Conservation (phyloP, 2,329 filamentous ascomycete genomes). For the Ophiostoma perfectum region DNA sequence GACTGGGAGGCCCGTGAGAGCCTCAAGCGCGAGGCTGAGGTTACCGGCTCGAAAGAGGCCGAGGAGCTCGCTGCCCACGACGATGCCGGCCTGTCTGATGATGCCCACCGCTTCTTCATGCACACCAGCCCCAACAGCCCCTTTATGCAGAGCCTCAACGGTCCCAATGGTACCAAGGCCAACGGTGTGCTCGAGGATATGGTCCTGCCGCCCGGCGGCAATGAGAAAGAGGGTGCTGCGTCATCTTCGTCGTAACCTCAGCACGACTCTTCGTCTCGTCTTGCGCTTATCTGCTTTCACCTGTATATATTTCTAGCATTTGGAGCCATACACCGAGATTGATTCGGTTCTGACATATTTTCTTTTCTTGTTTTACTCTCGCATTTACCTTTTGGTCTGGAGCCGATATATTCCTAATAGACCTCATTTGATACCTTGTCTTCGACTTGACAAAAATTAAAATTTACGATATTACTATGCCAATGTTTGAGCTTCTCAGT, state of each 20-base stretch:
- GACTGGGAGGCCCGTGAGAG: constrained; percentile 55
- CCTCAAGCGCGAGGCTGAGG: constrained; percentile 45
- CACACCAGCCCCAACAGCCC: constrained; percentile 30
- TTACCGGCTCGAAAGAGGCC: constrained; percentile 33
- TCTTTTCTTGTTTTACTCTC: background rate
- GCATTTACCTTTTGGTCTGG: background rate
- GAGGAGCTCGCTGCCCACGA: constrained; percentile 38
- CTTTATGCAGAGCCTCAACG: constrained; percentile 15
- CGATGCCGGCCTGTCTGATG: constrained; percentile 47
- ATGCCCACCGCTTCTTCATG: constrained; percentile 53
- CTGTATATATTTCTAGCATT: constrained; percentile 9
- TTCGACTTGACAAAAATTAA: background rate
- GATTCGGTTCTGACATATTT: too few relatives aligned
- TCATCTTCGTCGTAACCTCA: constrained; percentile 3
- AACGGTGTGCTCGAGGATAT: constrained; percentile 22
- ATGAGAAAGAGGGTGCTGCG: constrained; percentile 13
- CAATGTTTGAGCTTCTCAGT: background rate
- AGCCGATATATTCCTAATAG: background rate
- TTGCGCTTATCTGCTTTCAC: background rate
- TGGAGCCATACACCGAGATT: background rate
- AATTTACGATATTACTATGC: background rate
- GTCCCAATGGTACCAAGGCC: constrained; percentile 19
- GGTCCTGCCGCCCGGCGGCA: constrained; percentile 15
- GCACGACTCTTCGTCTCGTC: constrained; percentile 1
- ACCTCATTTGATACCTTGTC: background rate